Evolutionary conservation across 2,329 filamentous ascomycete genomes (phyloP).

Genomic region (Beauveria brongniartii): DNA sequence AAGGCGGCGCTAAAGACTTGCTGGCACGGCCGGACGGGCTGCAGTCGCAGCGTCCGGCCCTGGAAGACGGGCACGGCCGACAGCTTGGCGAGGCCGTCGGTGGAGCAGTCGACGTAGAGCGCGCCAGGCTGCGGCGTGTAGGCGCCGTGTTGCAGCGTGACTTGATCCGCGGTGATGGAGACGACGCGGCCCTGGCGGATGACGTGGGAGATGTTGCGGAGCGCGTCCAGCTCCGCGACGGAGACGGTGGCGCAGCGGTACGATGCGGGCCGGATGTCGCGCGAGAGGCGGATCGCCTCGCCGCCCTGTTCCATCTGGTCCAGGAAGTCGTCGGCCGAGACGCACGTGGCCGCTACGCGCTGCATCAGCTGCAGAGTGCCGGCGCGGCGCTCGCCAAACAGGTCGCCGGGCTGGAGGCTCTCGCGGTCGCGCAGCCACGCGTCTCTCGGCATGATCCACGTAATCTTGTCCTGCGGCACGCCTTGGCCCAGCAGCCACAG

Average conservation of each 20-base stretch:
- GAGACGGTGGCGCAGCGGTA: slow-evolving; percentile 6
- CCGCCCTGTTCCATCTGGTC: neutral
- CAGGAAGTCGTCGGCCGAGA: neutral
- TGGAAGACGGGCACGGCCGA: neutral
- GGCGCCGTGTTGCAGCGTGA: neutral
- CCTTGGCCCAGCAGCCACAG: slow-evolving; percentile 5
- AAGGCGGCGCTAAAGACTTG: slow-evolving; percentile 5
- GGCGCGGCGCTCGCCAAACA: neutral
- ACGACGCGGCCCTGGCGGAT: slow-evolving; percentile 11
- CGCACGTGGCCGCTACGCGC: neutral
- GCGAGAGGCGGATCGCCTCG: neutral
- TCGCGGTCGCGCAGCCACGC: slow-evolving; percentile 6
- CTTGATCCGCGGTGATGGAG: slow-evolving; percentile 4
- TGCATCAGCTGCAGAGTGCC: neutral
- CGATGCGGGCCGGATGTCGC: neutral
- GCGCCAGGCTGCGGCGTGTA: neutral
- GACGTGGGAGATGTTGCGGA: neutral
- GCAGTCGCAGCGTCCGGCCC: neutral
- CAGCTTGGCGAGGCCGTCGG: neutral
- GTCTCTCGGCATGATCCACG: slow-evolving; percentile 8
- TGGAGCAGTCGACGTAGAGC: slow-evolving; percentile 7
- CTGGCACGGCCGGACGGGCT: slow-evolving; percentile 4
- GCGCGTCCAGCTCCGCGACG: neutral
- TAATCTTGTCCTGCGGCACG: neutral
- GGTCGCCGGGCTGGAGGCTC: neutral